A percentile compares a stretch with the other conserved stretches of the same genome.
Conservation (phyloP, 2,329 filamentous ascomycete species). For the Colletotrichum phormii region DNA sequence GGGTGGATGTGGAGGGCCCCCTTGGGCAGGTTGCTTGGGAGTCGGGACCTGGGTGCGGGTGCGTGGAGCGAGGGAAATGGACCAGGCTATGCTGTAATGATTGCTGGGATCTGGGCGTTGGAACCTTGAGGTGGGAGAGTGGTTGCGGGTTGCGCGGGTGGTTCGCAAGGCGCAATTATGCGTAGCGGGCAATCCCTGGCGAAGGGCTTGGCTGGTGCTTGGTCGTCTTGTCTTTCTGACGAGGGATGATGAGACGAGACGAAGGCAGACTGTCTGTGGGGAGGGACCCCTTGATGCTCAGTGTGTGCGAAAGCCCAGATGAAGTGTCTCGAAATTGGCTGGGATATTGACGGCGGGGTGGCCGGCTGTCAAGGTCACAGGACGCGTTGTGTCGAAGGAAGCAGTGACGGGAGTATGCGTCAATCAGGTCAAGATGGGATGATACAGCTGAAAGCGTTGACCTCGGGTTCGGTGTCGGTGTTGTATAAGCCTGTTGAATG, state of each 20-base stretch:
- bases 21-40: background rate
- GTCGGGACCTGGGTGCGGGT: background rate
- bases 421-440: background rate
- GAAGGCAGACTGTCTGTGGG: conserved; percentile 34
- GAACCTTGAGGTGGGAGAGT: background rate
- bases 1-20: conserved; percentile 5
- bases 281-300: conserved; percentile 33
- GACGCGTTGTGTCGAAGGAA: background rate
- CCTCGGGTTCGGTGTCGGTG: background rate
- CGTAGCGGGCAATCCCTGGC: conserved; percentile 33
- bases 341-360: conserved; percentile 27
- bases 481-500: background rate
- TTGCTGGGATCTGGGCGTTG: conserved; percentile 4
- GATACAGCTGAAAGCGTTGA: background rate
- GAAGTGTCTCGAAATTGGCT: conserved; percentile 31
- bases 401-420: conserved; percentile 4
- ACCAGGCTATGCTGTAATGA: conserved; percentile 21
- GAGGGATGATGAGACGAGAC: conserved; percentile 36
- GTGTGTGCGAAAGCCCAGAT: conserved; percentile 29
- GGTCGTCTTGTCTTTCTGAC: conserved; percentile 30
- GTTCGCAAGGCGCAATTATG: conserved; percentile 12
- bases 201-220: conserved; percentile 31
- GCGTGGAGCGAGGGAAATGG: conserved; percentile 22
- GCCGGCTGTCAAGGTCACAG: conserved; percentile 27
- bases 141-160: background rate